Evolutionary conservation across 345 rosid genomes (phyloP), one percentile per base, ranked within the genome.

Genomic region (Durio zibethinus): DNA sequence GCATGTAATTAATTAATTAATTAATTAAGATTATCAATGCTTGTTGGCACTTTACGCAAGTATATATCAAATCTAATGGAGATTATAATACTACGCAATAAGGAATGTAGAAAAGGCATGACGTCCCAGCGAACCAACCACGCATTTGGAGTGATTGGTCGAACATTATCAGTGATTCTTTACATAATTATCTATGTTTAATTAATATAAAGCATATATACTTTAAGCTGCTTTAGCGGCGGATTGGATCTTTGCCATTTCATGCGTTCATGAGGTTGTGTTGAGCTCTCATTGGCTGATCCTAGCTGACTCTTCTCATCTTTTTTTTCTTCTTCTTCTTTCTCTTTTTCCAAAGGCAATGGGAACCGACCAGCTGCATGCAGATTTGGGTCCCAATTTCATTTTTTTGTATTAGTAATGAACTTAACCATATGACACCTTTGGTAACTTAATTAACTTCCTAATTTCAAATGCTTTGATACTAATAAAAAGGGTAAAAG

Each of bases 161-260:
- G 31, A 62, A 18, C 57, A 73, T 63, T 78, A 82, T 80, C 83
- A 78, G 82, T 84, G 87, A 81, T 86, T 81, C 86, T 81, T 82
- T 80, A 10, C 66, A 78, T 15, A 11, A 65, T 74, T 63, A 33
- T 3, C 33, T 61, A 27, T 14, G 33, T 27, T 67, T 64, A 31
- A 21, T 78, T 62, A 81, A 81, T 79, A 5, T 27, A 86, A 86
- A 86, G 91, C 88, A 88, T 78, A 77, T 85, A 80, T 86, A 82
- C 89, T 88, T 88, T 84, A 86, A 72, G 80, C 73, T 68, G 82
- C 84, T 80, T 80, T 86, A 60, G 71, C 82, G 74, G 77, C 84
- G 85, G 43, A 80, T 84, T 74, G 65, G 65, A 78, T 73, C 82
- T 80, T 78, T 79, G 68, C 73, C 73, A 65, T 78, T 42, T 42